Percentiles rank a stretch among this genome's conserved stretches.
Conservation (phyloP, 306 rosid species). For the Citrullus amarus region DNA sequence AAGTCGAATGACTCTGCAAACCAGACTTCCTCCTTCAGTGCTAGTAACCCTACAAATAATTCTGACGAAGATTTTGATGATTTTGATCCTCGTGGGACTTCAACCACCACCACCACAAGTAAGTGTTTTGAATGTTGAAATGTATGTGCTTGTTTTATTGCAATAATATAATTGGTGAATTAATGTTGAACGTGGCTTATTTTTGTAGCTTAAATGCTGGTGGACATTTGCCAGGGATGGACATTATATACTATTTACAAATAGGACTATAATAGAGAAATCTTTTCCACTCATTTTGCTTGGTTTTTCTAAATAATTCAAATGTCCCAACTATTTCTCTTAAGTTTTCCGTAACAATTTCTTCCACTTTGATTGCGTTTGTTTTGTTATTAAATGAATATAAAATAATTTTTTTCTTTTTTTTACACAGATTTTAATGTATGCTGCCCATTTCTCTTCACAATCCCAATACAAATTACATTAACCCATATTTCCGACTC, state of each 20-base stretch:
- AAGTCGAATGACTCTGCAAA: slow-evolving; percentile 31
- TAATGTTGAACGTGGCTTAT: background rate
- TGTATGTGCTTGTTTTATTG: slow-evolving; percentile 4
- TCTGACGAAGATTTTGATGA: slow-evolving; percentile 71
- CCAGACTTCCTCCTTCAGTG: slow-evolving; percentile 34
- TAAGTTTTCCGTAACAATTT: background rate
- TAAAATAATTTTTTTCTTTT: background rate
- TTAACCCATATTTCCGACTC: background rate
- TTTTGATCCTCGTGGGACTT: slow-evolving; percentile 92
- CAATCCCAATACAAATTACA: background rate
- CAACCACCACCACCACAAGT: slow-evolving; percentile 48
- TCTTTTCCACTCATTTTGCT: background rate
- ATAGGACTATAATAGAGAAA: background rate
- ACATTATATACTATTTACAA: background rate
- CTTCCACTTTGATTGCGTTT: background rate
- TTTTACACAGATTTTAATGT: background rate
- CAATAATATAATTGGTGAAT: background rate
- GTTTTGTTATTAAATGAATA: background rate
- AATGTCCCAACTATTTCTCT: background rate
- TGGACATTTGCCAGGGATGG: background rate
- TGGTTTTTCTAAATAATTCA: background rate
- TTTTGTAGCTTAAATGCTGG: background rate
- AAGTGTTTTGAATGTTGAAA: slow-evolving; percentile 24
- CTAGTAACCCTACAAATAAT: slow-evolving; percentile 26
- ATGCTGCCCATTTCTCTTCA: background rate